Base-by-base conservation (phyloP, 192 early-diverging fungal genomes). In the Coemansia sp. region DNA sequence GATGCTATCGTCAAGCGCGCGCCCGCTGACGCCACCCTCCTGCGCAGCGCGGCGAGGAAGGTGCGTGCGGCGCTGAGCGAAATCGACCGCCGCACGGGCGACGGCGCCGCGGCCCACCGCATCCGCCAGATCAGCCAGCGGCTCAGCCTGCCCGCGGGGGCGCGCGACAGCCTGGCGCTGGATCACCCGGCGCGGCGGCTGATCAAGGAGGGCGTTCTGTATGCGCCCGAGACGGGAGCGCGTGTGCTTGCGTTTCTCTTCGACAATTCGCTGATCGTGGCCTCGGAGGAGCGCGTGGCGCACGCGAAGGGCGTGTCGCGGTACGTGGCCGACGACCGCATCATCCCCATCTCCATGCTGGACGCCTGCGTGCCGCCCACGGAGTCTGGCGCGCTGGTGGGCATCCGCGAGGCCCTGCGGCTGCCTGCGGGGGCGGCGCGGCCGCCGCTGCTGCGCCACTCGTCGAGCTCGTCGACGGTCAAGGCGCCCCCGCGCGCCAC, bases 1-100 rank as follows among this genome's bases (percentile, higher is more conserved):
- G 81, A 89, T 34, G 92, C 90, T 6, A 87, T 93, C 39, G 68
- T 93, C 17, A 91, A 95, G 66, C 85, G 90, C 56, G 89, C 94
- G 14, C 74, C 79, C 42, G 85, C 88, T 13, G 96, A 98, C 68
- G 72, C 79, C 19, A 14, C 31, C 27, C 63, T 37, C 27, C 60
- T 83, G 61, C 69, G 34, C 16, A 62, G 69, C 19, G 76, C 70
- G 1, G 73, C 57, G 3, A 69, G 42, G 5, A 78, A 75, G 56
- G 70, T 83, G 34, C 68, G 70, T 3, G 29, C 31, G 11, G 81
- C 81, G 35, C 68, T 83, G 63, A 40, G 53, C 29, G 72, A 75
- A 48, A 72, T 83, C 29, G 81, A 83, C 59, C 72, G 63, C 35
- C 65, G 62, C 40, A 83, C 76, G 5, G 81, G 81, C 64, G 77